Base-by-base conservation (phyloP, 257 asterid species). In the Nicotiana undulata region DNA sequence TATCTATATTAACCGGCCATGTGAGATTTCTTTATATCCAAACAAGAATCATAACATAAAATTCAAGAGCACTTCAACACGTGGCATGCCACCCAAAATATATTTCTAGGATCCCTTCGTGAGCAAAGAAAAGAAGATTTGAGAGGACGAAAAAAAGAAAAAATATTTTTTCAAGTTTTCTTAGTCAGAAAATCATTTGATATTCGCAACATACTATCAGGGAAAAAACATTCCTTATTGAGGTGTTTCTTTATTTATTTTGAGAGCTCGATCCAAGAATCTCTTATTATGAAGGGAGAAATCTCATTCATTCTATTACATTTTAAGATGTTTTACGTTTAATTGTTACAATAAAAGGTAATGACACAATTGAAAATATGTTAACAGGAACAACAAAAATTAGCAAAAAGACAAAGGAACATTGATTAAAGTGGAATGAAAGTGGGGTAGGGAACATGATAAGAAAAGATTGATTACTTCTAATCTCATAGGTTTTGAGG, bases 371-470 rank as follows among this genome's bases (percentile, higher is more conserved):
- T 58, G 60, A 24, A 46, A 72, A 46, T 22, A 11, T 22, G 22
- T 46, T 72, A 20, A 61, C 26, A 61, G 67, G 77, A 72, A n/a
- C n/a, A n/a, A n/a, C n/a, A 46, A 72, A 46, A 46, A 49, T 46
- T 72, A 46, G 60, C 13, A 46, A 46, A 34, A 72, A 46, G 78
- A 46, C 78, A 72, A 72, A 72, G 77, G 77, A 81, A 83, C 85
- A 85, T 74, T 81, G 87, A 89, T 80, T 86, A 81, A 79, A 81
- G 81, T 77, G 82, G 86, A 76, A 81, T 61, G 81, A 82, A 87
- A 82, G 87, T 84, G 76, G 82, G 76, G 80, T 60, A 44, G 90
- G 92, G 85, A 77, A 87, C 94, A 90, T 18, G 93, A 92, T 84
- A 88, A 82, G 87, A 79, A 46, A 55, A 77, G 65, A 53, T 68